A percentile compares a stretch with the other conserved stretches of the same genome.
Conservation (phyloP, 495 filamentous ascomycete genomes). For the Neurospora sp. region DNA sequence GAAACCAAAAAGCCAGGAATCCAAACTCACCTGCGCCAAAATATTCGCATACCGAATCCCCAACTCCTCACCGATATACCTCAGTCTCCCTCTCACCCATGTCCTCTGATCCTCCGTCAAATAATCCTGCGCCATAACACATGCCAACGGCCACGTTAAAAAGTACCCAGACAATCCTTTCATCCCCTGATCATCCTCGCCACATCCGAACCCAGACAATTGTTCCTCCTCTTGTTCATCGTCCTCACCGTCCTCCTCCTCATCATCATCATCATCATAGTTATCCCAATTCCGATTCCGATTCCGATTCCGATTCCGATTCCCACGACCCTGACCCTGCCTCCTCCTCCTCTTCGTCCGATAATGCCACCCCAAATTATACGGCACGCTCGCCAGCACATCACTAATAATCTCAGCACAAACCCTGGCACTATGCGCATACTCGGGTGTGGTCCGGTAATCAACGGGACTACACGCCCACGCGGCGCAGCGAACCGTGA, state of each 20-base stretch:
- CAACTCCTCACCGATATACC: conserved; percentile 34
- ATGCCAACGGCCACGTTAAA: conserved; percentile 32
- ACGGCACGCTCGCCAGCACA: conserved; percentile 42
- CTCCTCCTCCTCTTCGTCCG: background rate
- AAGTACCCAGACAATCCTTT: conserved; percentile 41
- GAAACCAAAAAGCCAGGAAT: background rate
- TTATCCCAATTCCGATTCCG: background rate
- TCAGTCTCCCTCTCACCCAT: conserved; percentile 36
- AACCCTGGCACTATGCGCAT: conserved; percentile 29
- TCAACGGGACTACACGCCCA: conserved; percentile 42
- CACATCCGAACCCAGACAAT: conserved; percentile 24
- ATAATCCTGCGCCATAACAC: conserved; percentile 36
- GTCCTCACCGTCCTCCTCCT: background rate
- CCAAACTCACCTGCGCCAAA: conserved; percentile 25
- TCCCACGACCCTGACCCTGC: background rate
- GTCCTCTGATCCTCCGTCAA: conserved; percentile 36
- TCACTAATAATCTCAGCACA: conserved; percentile 37
- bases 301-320: background rate
- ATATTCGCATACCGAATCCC: conserved; percentile 41
- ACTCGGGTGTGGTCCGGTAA: conserved; percentile 44
- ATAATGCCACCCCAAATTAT: conserved; percentile 38
- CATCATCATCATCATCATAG: background rate
- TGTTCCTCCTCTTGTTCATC: background rate
- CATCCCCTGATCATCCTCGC: conserved; percentile 19
- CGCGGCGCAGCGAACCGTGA: conserved; percentile 40